Conservation (phyloP, 441 rosid species). For the Erodium moschatum region DNA sequence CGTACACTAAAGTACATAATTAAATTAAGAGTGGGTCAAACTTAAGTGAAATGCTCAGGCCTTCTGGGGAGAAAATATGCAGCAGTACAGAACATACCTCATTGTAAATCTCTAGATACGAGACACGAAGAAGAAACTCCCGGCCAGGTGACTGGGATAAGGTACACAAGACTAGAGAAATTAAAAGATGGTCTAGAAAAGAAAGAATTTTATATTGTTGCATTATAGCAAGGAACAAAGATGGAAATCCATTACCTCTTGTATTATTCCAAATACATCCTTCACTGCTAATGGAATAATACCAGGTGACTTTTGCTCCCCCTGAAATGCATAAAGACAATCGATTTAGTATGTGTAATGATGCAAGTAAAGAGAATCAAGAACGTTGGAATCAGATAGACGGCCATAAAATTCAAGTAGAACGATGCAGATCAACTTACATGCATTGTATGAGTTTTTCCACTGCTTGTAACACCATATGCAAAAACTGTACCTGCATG, state of each 20-base stretch:
- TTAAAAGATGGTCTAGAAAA: not conserved
- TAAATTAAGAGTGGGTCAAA: not conserved
- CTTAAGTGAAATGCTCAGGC: too few species aligned
- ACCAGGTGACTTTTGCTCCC: constrained; percentile 85
- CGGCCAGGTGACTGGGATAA: constrained; percentile 82
- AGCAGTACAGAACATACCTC: constrained; percentile 47
- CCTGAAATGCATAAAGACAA: constrained; percentile 27
- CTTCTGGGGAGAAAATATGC: too few species aligned
- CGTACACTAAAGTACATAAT: not conserved
- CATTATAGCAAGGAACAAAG: not conserved
- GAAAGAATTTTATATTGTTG: not conserved
- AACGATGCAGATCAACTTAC: constrained; percentile 36
- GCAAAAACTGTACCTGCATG: constrained; percentile 76
- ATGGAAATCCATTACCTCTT: constrained; percentile 57
- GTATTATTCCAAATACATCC: constrained; percentile 93
- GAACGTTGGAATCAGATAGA: not conserved
- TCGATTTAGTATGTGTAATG: not conserved
- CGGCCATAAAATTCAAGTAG: not conserved
- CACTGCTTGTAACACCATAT: constrained; percentile 79
- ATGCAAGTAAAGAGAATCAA: not conserved
- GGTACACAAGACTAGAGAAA: not conserved
- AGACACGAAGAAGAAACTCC: constrained; percentile 91
- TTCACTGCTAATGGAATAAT: constrained; percentile 93
- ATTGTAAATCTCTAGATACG: constrained; percentile 97
- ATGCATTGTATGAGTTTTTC: too few species aligned